Conservation (phyloP, 148 eudicot species). For the Camellia japonica region DNA sequence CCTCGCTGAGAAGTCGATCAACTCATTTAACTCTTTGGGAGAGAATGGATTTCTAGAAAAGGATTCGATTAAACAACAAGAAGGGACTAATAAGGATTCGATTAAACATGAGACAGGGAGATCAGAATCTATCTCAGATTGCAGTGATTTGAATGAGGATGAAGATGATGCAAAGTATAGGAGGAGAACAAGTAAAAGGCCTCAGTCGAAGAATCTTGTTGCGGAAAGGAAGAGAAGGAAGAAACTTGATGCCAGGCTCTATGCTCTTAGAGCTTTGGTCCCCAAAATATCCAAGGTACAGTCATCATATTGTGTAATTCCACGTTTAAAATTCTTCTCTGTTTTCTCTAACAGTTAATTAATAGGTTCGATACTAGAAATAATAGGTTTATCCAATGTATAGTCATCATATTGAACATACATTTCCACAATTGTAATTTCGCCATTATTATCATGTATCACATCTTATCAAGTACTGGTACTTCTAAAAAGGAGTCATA, state of each 20-base stretch:
- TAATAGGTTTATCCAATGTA: no score
- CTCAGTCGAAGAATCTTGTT: conserved; percentile 72
- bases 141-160: conserved; percentile 65
- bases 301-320: no score
- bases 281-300: conserved; percentile 90
- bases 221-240: conserved; percentile 91
- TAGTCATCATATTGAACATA: no score
- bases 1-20: conserved; percentile 13
- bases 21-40: conserved; percentile 7
- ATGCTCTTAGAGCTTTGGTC: conserved; percentile 71
- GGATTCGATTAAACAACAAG: neutral
- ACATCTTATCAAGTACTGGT: no score
- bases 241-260: conserved; percentile 88
- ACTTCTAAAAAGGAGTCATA: no score
- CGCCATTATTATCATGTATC: no score
- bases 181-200: conserved; percentile 60
- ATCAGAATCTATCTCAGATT: conserved; percentile 65
- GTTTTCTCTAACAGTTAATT: no score
- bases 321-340: no score
- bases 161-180: conserved; percentile 81
- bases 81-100: conserved; percentile 27
- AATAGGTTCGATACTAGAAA: no score
- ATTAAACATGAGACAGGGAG: conserved; percentile 36
- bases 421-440: no score
- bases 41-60: conserved; percentile 38